phyloP scores from a whole-genome alignment of 495 filamentous ascomycete genomes.

The Melanomma pulvis-pyrius region DNA sequence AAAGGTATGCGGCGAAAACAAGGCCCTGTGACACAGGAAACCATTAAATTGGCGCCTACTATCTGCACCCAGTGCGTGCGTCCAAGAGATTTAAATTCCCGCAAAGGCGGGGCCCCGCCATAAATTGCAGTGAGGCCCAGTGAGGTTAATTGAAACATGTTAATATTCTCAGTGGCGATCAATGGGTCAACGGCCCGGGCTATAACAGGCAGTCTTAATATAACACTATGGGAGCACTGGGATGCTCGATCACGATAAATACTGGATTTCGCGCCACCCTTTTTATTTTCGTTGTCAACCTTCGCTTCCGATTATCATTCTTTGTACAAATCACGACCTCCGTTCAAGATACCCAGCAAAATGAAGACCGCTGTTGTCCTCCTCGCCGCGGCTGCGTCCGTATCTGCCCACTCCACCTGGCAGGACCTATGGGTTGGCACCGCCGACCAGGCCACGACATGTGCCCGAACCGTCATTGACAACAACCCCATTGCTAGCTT shows the following conservation, averaged over 20 bases:
- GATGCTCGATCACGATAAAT: neutral
- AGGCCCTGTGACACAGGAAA: neutral
- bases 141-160: neutral
- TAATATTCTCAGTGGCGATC: neutral
- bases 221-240: neutral
- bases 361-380: conserved; percentile 31
- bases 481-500: conserved; percentile 35
- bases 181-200: neutral
- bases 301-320: neutral
- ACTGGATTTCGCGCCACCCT: neutral
- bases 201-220: neutral
- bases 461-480: conserved; percentile 27
- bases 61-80: neutral
- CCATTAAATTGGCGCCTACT: too few species aligned
- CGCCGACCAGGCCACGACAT: conserved; percentile 25
- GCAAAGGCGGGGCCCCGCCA: neutral
- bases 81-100: neutral
- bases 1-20: neutral
- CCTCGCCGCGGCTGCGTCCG: conserved; percentile 28
- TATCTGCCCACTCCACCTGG: conserved; percentile 39
- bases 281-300: neutral
- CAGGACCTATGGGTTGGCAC: conserved; percentile 37
- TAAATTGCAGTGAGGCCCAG: neutral
- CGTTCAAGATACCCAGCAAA: neutral
- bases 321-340: neutral